Base-by-base conservation (phyloP, 495 filamentous ascomycete species). In the Xylaria flabelliformis region DNA sequence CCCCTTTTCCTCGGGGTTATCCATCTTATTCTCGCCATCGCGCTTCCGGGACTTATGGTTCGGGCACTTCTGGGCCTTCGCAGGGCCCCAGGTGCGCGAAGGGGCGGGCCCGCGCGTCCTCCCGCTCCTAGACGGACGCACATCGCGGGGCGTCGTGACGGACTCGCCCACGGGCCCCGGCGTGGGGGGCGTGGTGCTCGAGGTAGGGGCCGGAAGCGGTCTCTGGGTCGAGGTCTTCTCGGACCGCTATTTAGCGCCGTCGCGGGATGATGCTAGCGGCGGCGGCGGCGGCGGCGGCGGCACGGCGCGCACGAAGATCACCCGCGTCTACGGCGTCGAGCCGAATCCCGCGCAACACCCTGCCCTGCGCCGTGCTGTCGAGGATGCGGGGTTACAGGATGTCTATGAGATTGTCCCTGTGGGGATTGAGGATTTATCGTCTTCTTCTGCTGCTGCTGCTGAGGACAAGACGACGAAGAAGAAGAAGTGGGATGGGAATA, bases 301-400 rank as follows among this genome's bases (percentile, higher is more conserved):
- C 10, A 56, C 69, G 12, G 70, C 63, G 1, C 70, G 59, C n/a
- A 58, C 44, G 26, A 24, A 70, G 4, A 73, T 92, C 67, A 88
- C 80, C 42, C 84, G 85, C 67, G 85, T 94, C 56, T 91, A 88
- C 78, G 91, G 91, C 73, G 83, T 92, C 0, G 91, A 94, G 80
- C 91, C 91, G 3, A 92, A 91, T 75, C 4, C 46, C 0, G 80
- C 79, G 0, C 83, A 91, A 0, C 91, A 93, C 77, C 71, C 58
- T 1, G 75, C 73, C 15, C 80, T 95, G 42, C 81, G 81, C 4
- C 68, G 71, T 0, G 83, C 82, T 21, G 82, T 91, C 26, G 73
- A 73, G 8, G 74, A 79, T 1, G 83, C 87, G 2, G 88, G 87
- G 0, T 77, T 94, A 13, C 76, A 82, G 0, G 85, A 83, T n/a